Evolutionary conservation across 441 rosid species (phyloP).

Genomic region (Populus tomentosa): DNA sequence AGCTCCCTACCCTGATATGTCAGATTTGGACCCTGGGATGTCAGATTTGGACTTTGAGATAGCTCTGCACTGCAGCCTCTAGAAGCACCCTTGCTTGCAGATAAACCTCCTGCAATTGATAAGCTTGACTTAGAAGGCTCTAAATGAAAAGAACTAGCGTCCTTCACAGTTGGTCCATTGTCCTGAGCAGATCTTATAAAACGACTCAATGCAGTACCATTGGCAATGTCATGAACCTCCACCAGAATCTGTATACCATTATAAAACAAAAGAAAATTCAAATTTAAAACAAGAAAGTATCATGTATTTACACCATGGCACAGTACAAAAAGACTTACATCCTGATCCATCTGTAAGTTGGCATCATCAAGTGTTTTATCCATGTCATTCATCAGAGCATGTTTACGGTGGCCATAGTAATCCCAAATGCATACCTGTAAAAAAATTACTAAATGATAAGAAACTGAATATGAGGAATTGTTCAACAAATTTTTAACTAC

Average conservation of each 20-base stretch:
- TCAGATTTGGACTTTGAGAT: constrained; percentile 28
- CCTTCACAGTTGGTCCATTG: constrained; percentile 64
- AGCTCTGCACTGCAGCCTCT: constrained; percentile 56
- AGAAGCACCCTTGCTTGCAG: constrained; percentile 66
- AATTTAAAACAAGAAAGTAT: not conserved
- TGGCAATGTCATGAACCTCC: constrained; percentile 70
- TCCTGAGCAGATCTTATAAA: constrained; percentile 47
- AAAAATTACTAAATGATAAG: constrained; percentile 13
- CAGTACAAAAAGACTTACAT: constrained; percentile 55
- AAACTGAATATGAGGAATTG: constrained; percentile 13
- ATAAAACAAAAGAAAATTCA: constrained; percentile 9
- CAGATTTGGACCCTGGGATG: constrained; percentile 41
- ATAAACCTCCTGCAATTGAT: constrained; percentile 81
- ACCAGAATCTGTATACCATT: constrained; percentile 75
- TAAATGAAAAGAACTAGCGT: constrained; percentile 59
- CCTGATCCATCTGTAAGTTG: constrained; percentile 98
- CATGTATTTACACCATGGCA: not conserved
- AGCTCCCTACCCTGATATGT: constrained; percentile 39
- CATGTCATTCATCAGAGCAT: constrained; percentile 93
- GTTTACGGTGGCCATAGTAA: constrained; percentile 82
- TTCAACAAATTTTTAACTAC: not conserved
- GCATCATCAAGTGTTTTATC: constrained; percentile 96
- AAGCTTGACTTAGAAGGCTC: constrained; percentile 82
- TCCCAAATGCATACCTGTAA: constrained; percentile 91
- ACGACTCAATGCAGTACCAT: constrained; percentile 59